These are phyloP conservation scores for Porphyrellus cyaneotinctus DNA, from an alignment of 768 basidiomycete genomes.

Conservation along the genomic window DNA sequence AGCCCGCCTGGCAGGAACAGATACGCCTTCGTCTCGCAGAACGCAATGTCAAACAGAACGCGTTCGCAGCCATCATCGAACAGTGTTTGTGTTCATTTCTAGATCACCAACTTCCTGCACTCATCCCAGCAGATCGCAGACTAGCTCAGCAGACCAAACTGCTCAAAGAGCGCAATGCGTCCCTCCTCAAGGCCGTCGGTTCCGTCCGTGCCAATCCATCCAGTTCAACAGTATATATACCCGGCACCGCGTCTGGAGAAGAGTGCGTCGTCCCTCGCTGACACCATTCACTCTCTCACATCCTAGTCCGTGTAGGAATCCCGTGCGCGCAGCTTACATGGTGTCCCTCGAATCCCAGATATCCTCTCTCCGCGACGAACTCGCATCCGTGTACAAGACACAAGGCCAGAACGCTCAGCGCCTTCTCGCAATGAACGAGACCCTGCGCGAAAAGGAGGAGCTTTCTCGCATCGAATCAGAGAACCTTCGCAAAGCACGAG, in stretches of 20 bases:
- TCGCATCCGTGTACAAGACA: conserved; percentile 92
- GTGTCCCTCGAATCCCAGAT: conserved; percentile 92
- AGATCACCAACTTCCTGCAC: conserved; percentile 1
- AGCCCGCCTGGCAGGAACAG: conserved; percentile 81
- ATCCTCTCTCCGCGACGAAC: conserved; percentile 84
- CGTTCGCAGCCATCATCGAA: conserved; percentile 82
- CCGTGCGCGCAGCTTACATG: conserved; percentile 84
- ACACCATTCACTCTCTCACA: not conserved
- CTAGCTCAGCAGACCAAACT: conserved; percentile 90
- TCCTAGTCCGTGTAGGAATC: conserved; percentile 49
- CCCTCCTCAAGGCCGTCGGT: conserved; percentile 79
- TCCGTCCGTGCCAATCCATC: conserved; percentile 62
- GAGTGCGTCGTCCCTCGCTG: conserved; percentile 49
- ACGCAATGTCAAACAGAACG: conserved; percentile 77
- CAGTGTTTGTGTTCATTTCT: conserved; percentile 63
- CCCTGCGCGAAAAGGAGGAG: conserved; percentile 90
- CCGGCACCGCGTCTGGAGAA: conserved; percentile 51
- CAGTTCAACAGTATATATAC: conserved; percentile 57
- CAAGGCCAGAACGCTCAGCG: conserved; percentile 95
- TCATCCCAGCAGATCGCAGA: conserved; percentile 64
- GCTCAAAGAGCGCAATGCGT: conserved; percentile 88
- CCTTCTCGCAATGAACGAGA: conserved; percentile 90
- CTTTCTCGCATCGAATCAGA: conserved; percentile 77
- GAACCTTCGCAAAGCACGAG: conserved; percentile 67
- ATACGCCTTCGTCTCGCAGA: conserved; percentile 75